These are phyloP conservation scores for Quercus mongolica DNA, from an alignment of 306 rosid genomes.

Conservation along the genomic window DNA sequence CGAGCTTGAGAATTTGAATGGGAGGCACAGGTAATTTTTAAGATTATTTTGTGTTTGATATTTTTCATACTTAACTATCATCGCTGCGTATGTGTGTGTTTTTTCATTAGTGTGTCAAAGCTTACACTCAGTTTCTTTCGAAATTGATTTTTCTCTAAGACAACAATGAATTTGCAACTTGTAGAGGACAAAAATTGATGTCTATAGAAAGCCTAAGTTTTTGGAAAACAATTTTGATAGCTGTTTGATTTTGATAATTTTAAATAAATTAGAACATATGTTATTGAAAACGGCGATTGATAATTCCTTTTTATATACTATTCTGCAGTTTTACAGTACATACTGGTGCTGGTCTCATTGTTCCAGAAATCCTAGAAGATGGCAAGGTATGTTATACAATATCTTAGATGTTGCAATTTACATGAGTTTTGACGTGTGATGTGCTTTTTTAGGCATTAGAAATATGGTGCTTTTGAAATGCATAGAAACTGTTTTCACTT, in stretches of 20 bases:
- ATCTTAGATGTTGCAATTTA: constrained; percentile 8
- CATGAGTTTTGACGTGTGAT: constrained; percentile 4
- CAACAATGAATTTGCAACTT: too few species aligned
- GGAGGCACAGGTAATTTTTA: constrained; percentile 59
- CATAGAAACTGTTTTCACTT: neutral
- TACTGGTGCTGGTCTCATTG: constrained; percentile 91
- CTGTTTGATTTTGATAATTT: too few species aligned
- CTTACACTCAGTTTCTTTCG: neutral
- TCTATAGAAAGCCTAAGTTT: too few species aligned
- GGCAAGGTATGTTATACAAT: constrained; percentile 47
- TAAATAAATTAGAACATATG: neutral
- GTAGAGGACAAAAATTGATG: too few species aligned
- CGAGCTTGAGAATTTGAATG: constrained; percentile 77
- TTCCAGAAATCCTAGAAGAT: constrained; percentile 80
- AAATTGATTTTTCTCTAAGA: too few species aligned
- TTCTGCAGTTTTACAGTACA: constrained; percentile 69
- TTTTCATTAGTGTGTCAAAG: neutral
- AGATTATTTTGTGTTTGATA: neutral
- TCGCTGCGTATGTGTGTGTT: neutral
- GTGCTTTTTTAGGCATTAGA: constrained; percentile 1
- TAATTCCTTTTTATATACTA: neutral
- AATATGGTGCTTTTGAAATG: constrained; percentile 5
- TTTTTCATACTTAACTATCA: neutral
- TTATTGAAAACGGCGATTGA: neutral
- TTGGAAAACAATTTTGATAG: too few species aligned